Evolutionary conservation across 2,329 filamentous ascomycete genomes (phyloP), one percentile per base, ranked within the genome.

Genomic region (Xylariaceae sp.): DNA sequence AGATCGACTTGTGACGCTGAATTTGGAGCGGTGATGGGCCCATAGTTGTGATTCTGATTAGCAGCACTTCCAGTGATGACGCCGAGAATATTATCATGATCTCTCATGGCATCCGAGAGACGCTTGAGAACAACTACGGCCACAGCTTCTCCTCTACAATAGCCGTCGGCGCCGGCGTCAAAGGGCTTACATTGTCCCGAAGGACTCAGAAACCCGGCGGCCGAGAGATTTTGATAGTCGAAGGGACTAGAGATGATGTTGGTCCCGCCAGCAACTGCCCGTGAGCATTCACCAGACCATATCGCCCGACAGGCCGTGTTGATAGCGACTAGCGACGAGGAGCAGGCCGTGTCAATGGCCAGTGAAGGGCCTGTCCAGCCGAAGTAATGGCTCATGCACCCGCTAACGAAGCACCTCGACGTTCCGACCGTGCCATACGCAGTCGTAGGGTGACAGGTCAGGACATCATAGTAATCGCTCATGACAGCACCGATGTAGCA

Each of bases 91-190:
- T 62, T 60, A 52, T 82, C 72, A 0, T 68, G 67, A 25, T 77
- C 75, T 4, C 56, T 54, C 0, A 79, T 25, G 0, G 78, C 77
- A 33, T 67, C 60, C 1, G 65, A 61, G 0, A 79, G 58, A 4
- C 56, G 65, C 59, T 80, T 81, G 0, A 82, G 52, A 2, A 77
- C 55, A 0, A 81, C 55, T 0, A 66, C 55, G 0, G 57, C 71
- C 2, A 68, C 60, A 0, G 71, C 77, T 45, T 82, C 78, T 1
- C 69, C 75, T 3, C 77, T 65, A 10, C 70, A 76, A 52, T 80
- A 82, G 0, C 78, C 79, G 48, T 76, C 68, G 2, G 69, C 76
- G 3, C 55, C 53, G 1, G 61, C 53, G 41, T 74, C 73, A 32
- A 69, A 72, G 10, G 60, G 58, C 32, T 65, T 58, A 41, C 55